Percentiles rank a stretch among this genome's conserved stretches.
phyloP scores from a whole-genome alignment of 164 flowering plant genomes.

The Kingdonia uniflora region DNA sequence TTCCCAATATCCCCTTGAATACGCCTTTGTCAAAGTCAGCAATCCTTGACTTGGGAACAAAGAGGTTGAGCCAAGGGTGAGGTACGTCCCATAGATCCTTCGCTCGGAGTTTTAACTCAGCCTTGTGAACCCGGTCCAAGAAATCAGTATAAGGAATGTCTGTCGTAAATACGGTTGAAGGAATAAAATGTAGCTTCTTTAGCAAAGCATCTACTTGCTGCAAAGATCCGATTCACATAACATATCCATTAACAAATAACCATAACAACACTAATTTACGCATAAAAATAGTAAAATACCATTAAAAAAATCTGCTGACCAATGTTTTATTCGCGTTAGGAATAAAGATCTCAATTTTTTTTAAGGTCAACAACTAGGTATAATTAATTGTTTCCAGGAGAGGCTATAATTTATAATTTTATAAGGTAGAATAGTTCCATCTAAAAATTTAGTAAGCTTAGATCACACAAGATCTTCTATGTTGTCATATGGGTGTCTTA shows the following conservation, averaged over 20 bases:
- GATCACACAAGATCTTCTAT: slow-evolving; percentile 45
- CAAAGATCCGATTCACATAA: slow-evolving; percentile 5
- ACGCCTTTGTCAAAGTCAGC: slow-evolving; percentile 70
- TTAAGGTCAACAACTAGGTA: no score
- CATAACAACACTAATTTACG: no score
- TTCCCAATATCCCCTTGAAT: slow-evolving; percentile 84
- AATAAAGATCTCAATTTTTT: no score
- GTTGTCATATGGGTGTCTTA: slow-evolving; percentile 29
- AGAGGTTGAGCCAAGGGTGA: slow-evolving; percentile 96
- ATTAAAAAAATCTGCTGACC: no score
- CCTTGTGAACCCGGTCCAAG: slow-evolving; percentile 92
- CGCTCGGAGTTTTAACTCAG: slow-evolving; percentile 82
- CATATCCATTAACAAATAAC: neutral
- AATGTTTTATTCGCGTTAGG: no score
- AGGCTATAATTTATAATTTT: neutral
- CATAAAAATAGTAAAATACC: no score
- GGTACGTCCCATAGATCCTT: slow-evolving; percentile 95
- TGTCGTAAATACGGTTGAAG: slow-evolving; percentile 58
- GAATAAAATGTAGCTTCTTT: slow-evolving; percentile 53
- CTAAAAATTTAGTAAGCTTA: no score
- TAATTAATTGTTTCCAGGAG: no score
- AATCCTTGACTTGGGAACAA: slow-evolving; percentile 77
- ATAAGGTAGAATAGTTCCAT: no score
- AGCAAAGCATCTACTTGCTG: slow-evolving; percentile 77
- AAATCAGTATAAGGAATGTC: slow-evolving; percentile 81